Evolutionary conservation across 202 grass and related monocot species (phyloP).

Genomic region (Setaria viridis): DNA sequence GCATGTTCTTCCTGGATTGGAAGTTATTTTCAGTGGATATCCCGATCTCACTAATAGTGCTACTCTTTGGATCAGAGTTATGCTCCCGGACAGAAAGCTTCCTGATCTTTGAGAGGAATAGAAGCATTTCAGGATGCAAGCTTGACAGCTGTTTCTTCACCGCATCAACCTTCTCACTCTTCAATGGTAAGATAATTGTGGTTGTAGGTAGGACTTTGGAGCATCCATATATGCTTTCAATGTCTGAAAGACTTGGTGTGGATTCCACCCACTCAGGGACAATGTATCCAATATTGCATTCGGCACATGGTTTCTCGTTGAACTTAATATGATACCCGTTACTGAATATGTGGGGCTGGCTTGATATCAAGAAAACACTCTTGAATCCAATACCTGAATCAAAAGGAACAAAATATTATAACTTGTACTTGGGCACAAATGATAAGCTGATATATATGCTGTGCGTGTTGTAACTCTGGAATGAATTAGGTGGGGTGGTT

Average conservation of each 20-base stretch:
- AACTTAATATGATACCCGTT: conserved; percentile 85
- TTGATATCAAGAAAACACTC: conserved; percentile 70
- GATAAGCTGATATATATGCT: neutral
- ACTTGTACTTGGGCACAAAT: neutral
- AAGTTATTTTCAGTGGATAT: conserved; percentile 69
- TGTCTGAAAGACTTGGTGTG: conserved; percentile 45
- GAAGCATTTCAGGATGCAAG: conserved; percentile 70
- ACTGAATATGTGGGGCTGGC: conserved; percentile 80
- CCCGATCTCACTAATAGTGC: conserved; percentile 50
- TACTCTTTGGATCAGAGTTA: conserved; percentile 22
- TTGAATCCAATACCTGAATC: conserved; percentile 82
- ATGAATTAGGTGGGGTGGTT: neutral
- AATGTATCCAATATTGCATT: conserved; percentile 77
- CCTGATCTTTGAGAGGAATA: conserved; percentile 75
- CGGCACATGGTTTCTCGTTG: conserved; percentile 59
- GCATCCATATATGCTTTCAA: conserved; percentile 54
- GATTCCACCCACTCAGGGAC: conserved; percentile 79
- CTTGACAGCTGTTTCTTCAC: conserved; percentile 77
- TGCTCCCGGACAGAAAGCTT: conserved; percentile 58
- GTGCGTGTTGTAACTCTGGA: neutral
- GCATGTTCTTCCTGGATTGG: conserved; percentile 53
- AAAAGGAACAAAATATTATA: neutral
- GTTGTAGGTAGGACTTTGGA: conserved; percentile 63
- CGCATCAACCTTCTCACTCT: conserved; percentile 51
- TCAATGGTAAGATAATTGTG: conserved; percentile 74